phyloP scores from a whole-genome alignment of 1,139 yeast genomes.

The Protomyces pachydermus region DNA sequence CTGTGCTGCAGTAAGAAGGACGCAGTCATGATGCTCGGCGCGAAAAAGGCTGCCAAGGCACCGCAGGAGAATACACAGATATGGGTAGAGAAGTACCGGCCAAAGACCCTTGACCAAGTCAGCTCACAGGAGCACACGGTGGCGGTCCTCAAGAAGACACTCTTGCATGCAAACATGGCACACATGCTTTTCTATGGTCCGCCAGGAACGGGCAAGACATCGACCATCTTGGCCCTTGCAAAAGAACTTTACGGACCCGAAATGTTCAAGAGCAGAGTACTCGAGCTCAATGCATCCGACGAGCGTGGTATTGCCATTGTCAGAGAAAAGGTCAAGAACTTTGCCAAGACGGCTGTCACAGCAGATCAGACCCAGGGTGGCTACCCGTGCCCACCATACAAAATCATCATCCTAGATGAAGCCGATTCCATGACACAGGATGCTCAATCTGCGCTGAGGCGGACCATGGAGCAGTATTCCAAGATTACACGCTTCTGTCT shows the following conservation, averaged over 20 bases:
- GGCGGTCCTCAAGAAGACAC: conserved; percentile 70
- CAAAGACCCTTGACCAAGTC: conserved; percentile 75
- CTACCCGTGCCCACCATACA: conserved; percentile 94
- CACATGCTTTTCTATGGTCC: conserved; percentile 97
- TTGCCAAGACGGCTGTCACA: conserved; percentile 82
- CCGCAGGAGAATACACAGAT: conserved; percentile 5
- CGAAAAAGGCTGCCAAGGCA: neutral
- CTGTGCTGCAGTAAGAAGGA: too few species aligned
- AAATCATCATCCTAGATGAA: conserved; percentile 77
- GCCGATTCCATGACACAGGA: conserved; percentile 99
- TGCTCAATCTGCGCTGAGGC: conserved; percentile 89
- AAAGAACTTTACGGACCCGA: conserved; percentile 64
- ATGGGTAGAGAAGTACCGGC: conserved; percentile 46
- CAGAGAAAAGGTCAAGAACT: conserved; percentile 83
- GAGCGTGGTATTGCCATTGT: conserved; percentile 93
- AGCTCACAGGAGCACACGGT: conserved; percentile 91
- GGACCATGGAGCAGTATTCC: conserved; percentile 95
- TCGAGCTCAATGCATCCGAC: conserved; percentile 92
- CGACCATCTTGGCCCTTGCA: conserved; percentile 83
- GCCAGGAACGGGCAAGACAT: conserved; percentile 95
- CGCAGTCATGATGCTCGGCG: neutral
- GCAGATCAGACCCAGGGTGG: conserved; percentile 63
- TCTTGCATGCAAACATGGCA: conserved; percentile 74
- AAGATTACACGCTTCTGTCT: conserved; percentile 86
- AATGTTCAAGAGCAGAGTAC: conserved; percentile 66